Base-by-base conservation (phyloP, 2,329 filamentous ascomycete species). In the Aspergillus sojae region DNA sequence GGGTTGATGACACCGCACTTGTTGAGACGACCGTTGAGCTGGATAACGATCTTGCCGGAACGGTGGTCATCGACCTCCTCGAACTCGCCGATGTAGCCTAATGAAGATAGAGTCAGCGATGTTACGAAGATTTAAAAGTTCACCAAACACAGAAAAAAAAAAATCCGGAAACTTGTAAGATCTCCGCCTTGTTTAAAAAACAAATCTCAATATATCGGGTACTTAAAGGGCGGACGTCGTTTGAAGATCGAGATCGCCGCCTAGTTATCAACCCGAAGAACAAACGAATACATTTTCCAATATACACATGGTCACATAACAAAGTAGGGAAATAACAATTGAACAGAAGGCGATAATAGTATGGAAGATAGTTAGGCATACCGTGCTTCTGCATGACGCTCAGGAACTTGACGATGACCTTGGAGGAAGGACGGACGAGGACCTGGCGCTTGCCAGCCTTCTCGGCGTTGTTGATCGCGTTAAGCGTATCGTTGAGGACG, bases 161-260 rank as follows among this genome's bases (percentile, higher is more conserved):
- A 69, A 64, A 81, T 84, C 88, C 86, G 90, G 90, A 89, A 93
- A 96, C 91, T 91, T 97, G 93, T 97, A 96, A 97, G 93, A 94
- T 91, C 90, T 88, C 73, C 90, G 90, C 90, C 88, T 81, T 81
- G 81, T 75, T 72, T 39, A 74, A 74, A 69, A 71, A 70, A 71
- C 65, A 71, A 75, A 74, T 64, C 79, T 91, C 84, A 81, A 95
- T 99, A 84, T 99, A 91, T 96, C 95, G 94, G 93, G 89, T 89
- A 96, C 89, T 98, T 98, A 99, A 98, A 99, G 93, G 94, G 93
- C 94, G 93, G 89, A 90, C 87, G 89, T 91, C 92, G 93, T 97
- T 71, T 71, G 81, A 73, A 74, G 79, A 81, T 87, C 88, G 88
- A 90, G 90, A 94, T 90, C 89, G 88, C 93, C 90, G 91, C 92